Percentiles rank a stretch among this genome's conserved stretches.
These are phyloP conservation scores for Exophiala sp. DNA, from an alignment of 2,329 filamentous ascomycete species.

Conservation along the genomic window DNA sequence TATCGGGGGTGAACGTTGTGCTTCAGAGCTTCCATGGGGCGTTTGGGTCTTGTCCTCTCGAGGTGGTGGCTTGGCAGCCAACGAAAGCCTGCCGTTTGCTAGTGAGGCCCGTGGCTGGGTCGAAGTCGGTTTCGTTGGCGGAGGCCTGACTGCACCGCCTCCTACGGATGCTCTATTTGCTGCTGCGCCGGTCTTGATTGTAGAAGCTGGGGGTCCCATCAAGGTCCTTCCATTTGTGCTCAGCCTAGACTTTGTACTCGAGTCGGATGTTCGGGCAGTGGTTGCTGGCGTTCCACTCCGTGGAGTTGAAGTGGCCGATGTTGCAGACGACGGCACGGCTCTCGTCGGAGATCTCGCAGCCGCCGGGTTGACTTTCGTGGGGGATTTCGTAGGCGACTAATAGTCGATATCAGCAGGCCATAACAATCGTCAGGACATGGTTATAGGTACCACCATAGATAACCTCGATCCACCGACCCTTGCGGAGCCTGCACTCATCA, in stretches of 20 bases:
- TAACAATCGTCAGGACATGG: background rate
- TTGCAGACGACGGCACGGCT: constrained; percentile 49
- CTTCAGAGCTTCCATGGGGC: background rate
- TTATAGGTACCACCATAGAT: constrained; percentile 35
- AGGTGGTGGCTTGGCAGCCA: constrained; percentile 3
- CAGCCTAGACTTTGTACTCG: constrained; percentile 49
- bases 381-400: constrained; percentile 72
- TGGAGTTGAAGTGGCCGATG: constrained; percentile 54
- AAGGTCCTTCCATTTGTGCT: constrained; percentile 55
- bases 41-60: constrained; percentile 4
- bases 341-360: constrained; percentile 77
- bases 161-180: constrained; percentile 16
- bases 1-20: constrained; percentile 11
- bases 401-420: constrained; percentile 10
- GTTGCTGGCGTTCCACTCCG: constrained; percentile 61
- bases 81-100: constrained; percentile 24
- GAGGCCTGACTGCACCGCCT: constrained; percentile 14
- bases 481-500: constrained; percentile 61
- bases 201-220: constrained; percentile 58
- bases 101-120: constrained; percentile 36
- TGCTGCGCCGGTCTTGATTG: constrained; percentile 8
- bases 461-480: constrained; percentile 35
- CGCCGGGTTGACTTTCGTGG: constrained; percentile 75
- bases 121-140: constrained; percentile 33
- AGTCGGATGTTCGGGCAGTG: constrained; percentile 39